phyloP scores from a whole-genome alignment of 192 early-diverging fungal species.

The Linnemannia zychae region DNA sequence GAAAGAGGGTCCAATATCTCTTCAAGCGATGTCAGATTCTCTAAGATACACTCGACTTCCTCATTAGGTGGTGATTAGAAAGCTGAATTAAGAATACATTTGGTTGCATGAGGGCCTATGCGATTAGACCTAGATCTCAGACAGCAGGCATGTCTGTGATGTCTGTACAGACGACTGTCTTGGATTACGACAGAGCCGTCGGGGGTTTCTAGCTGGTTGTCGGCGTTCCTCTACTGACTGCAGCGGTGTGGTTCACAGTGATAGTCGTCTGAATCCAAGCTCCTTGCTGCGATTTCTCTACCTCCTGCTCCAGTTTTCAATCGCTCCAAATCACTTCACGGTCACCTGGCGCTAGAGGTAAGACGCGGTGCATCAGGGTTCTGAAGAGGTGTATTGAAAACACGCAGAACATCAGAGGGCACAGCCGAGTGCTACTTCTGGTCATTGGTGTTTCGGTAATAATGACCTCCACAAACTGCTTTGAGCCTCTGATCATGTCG shows the following conservation, averaged over 20 bases:
- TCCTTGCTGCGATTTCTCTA: background rate
- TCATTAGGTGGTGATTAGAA: too few species aligned
- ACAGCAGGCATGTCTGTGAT: background rate
- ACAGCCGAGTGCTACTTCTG: slow-evolving; percentile 12
- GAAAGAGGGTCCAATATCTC: too few species aligned
- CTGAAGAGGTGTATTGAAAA: slow-evolving; percentile 2
- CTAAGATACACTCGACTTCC: too few species aligned
- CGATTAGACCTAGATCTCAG: too few species aligned
- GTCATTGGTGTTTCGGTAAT: slow-evolving; percentile 17
- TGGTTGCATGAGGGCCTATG: too few species aligned
- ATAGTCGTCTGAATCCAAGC: slow-evolving; percentile 3
- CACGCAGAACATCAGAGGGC: background rate
- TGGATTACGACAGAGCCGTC: slow-evolving; percentile 9
- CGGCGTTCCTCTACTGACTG: slow-evolving; percentile 7
- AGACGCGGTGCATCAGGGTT: background rate
- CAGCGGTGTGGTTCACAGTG: slow-evolving; percentile 24
- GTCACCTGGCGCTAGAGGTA: slow-evolving; percentile 7
- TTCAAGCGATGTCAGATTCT: too few species aligned
- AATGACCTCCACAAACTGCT: slow-evolving; percentile 17
- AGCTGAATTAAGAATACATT: too few species aligned
- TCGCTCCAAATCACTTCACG: background rate
- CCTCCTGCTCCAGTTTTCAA: background rate
- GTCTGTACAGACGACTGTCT: background rate
- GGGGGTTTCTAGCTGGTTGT: background rate
- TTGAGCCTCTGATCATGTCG: slow-evolving; percentile 24